Base-by-base conservation (phyloP, 441 rosid genomes). In the Gossypium schwendimanii region DNA sequence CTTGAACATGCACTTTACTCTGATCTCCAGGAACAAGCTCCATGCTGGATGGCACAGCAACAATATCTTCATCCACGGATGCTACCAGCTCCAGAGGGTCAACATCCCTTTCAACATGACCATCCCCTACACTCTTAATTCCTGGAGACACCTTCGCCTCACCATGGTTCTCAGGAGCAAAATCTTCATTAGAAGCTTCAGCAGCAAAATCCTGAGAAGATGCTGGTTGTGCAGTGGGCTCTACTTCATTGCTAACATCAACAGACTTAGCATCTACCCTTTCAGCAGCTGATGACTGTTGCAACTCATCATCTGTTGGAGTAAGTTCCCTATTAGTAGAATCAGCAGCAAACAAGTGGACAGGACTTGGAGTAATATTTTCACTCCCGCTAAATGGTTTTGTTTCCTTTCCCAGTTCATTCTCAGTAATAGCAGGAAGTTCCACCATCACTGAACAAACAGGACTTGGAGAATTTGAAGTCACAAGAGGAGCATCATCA, bases 221-320 rank as follows among this genome's bases (percentile, higher is more conserved):
- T 17, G 28, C 61, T 71, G 63, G 71, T 4, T 47, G 18, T 24
- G 66, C 78, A 49, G 78, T 73, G 59, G 70, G 65, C 26, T 69
- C 78, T 47, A 66, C 72, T 65, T 75, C 82, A 63, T 45, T 74
- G 36, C 39, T 6, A 23, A 65, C 39, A 45, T 23, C 18, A 75
- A 54, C 61, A 70, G 68, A 71, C 52, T 73, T 74, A 61, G 33
- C 69, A 31, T 77, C 74, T 4, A 64, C 59, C 58, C 49, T 75
- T 53, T 15, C 78, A 70, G 61, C 70, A 63, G 58, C 74, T 54
- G 1, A 39, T 41, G 78, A 17, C 33, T 24, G 62, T 72, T 64
- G 78, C 72, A 36, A 45, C 65, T 11, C 79, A 59, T 41, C 69
- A 64, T 75, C 77, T 54, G 70, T 53, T 50, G 77, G 63, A 50